A percentile compares a stretch with the other conserved stretches of the same genome.
phyloP scores from a whole-genome alignment of 1,284 basidiomycete species.

The Pascua guehoae region DNA sequence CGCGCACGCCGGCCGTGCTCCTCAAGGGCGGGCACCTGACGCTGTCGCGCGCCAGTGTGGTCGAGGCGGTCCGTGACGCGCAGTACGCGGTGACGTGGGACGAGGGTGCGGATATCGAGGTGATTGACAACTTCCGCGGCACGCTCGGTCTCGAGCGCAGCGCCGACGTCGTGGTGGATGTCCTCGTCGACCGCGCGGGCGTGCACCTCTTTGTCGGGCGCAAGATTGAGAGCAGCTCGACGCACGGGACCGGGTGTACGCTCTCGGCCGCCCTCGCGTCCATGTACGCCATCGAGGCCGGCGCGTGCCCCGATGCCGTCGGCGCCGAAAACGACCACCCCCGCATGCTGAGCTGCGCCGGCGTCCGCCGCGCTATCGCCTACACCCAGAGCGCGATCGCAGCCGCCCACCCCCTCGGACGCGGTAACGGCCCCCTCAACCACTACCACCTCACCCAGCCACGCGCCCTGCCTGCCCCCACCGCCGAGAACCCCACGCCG shows the following conservation, averaged over 20 bases:
- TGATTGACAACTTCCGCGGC: constrained; percentile 21
- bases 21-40: constrained; percentile 84
- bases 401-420: constrained; percentile 66
- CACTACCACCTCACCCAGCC: constrained; percentile 66
- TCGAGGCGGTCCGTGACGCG: constrained; percentile 3
- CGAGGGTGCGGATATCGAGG: constrained; percentile 25
- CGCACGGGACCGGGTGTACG: constrained; percentile 94
- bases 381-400: constrained; percentile 78
- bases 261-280: constrained; percentile 77
- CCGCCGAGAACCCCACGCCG: constrained; percentile 62
- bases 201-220: constrained; percentile 63
- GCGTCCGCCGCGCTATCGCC: constrained; percentile 59
- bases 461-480: constrained; percentile 61
- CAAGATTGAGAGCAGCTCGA: constrained; percentile 65
- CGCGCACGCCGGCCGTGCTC: constrained; percentile 60
- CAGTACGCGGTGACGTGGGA: constrained; percentile 12
- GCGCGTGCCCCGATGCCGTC: not conserved
- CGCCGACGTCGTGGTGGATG: constrained; percentile 66
- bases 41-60: constrained; percentile 54
- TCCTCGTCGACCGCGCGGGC: constrained; percentile 56
- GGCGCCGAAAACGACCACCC: not conserved
- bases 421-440: constrained; percentile 81
- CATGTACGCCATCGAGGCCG: constrained; percentile 16
- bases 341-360: constrained; percentile 54
- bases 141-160: constrained; percentile 4